Base-by-base conservation (phyloP, 768 basidiomycete genomes). In the Tulasnella sp. region DNA sequence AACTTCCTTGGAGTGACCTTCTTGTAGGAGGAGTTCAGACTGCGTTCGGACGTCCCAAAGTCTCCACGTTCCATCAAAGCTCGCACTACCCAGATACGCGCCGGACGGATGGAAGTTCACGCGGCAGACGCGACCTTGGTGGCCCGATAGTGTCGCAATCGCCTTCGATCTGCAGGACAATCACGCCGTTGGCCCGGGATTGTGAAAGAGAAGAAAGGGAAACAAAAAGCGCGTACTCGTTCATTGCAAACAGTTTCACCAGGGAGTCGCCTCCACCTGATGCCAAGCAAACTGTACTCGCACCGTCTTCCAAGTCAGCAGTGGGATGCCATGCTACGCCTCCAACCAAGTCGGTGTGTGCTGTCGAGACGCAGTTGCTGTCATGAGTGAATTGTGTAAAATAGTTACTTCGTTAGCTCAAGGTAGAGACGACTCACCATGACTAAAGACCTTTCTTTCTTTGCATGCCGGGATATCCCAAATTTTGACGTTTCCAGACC, bases 251-350 rank as follows among this genome's bases (percentile, higher is more conserved):
- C 16, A 98, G 81, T 78, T 92, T 88, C 65, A 98, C 86, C 75
- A 84, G 87, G 65, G 87, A 87, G 79, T 99, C 97, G 16, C 90
- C 95, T 5, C 90, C 96, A 42, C 95, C 93, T 74, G 94, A 96
- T 2, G 87, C 95, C 67, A 99, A 83, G 79, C 97, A 98, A 16
- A 92, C 89, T 0, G 74, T 87, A 82, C 78, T 86, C 80, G 69
- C 83, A 79, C 79, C 89, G 87, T 65, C 89, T 79, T 78, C 76
- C 16, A 95, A 77, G 0, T 95, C 97, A 19, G 96, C 95, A 77
- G 89, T 83, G 0, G 97, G 97, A 83, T 99, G 95, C 97, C 97
- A 99, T 42, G 95, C 95, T 62, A 98, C 89, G 22, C 97, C 97
- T 66, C 97, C 94, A 35, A 98, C 89, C 67, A 91, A 89, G 77